phyloP scores from a whole-genome alignment of 2,329 filamentous ascomycete species.

The Sporothrix humicola region DNA sequence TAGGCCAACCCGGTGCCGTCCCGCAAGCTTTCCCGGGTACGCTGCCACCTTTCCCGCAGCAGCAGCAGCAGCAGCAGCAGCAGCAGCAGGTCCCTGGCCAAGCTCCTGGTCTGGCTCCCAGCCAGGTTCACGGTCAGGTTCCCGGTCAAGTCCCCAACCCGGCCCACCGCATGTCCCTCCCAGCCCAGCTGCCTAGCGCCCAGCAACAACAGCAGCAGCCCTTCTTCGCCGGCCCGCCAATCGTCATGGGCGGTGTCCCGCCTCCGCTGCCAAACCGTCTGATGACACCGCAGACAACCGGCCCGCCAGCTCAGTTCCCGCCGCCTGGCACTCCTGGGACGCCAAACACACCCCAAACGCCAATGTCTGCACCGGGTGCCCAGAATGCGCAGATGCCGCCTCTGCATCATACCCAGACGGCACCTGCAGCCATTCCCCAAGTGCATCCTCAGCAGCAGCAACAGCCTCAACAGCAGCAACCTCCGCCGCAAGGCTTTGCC shows the following conservation, averaged over 20 bases:
- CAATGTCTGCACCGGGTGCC: background rate
- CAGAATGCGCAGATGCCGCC: background rate
- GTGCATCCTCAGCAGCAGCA: conserved; percentile 23
- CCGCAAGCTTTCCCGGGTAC: conserved; percentile 13
- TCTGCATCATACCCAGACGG: conserved; percentile 17
- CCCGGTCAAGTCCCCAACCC: background rate
- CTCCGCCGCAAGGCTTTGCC: background rate
- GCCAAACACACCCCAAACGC: background rate
- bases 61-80: conserved; percentile 16
- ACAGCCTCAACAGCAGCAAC: conserved; percentile 16
- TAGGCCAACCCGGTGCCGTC: background rate
- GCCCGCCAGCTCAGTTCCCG: conserved; percentile 10
- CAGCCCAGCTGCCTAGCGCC: conserved; percentile 12
- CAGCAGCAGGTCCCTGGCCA: background rate
- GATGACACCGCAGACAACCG: conserved; percentile 1
- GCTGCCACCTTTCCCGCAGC: conserved; percentile 3
- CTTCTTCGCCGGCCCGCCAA: conserved; percentile 25
- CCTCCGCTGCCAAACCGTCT: conserved; percentile 29
- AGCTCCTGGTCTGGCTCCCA: background rate
- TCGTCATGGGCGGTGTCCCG: conserved; percentile 11
- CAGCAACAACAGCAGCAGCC: conserved; percentile 8
- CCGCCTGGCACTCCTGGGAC: background rate
- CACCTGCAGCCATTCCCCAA: background rate
- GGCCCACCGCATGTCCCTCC: conserved; percentile 30
- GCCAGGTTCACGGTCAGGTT: too few relatives aligned